These are phyloP conservation scores for Populus simonii DNA, from an alignment of 345 rosid species.

Conservation along the genomic window DNA sequence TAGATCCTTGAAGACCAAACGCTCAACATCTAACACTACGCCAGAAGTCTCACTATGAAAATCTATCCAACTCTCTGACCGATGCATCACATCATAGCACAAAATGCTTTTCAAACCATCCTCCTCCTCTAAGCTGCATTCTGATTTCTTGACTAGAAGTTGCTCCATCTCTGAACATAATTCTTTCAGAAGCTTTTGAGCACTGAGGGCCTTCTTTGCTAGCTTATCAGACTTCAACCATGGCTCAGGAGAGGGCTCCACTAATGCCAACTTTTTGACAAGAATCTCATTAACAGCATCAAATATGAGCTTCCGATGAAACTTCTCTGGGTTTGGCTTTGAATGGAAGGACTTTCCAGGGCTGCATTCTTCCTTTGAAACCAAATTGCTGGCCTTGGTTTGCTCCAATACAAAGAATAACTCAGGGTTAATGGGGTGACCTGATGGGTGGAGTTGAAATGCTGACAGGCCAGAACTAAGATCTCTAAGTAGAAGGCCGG, in stretches of 20 bases:
- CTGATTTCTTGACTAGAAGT: slow-evolving; percentile 49
- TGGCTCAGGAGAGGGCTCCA: slow-evolving; percentile 45
- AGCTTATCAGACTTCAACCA: slow-evolving; percentile 46
- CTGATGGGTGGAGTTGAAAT: slow-evolving; percentile 83
- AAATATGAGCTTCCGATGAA: slow-evolving; percentile 73
- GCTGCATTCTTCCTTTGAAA: slow-evolving; percentile 43
- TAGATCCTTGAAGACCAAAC: slow-evolving; percentile 77
- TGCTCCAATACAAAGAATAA: slow-evolving; percentile 86
- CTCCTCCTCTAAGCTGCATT: slow-evolving; percentile 46
- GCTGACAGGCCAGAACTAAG: slow-evolving; percentile 55
- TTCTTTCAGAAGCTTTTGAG: slow-evolving; percentile 78
- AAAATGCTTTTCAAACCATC: slow-evolving; percentile 53
- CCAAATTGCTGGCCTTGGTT: slow-evolving; percentile 57
- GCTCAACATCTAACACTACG: slow-evolving; percentile 68
- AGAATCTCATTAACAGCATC: slow-evolving; percentile 85
- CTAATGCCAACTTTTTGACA: slow-evolving; percentile 49
- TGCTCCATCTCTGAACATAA: slow-evolving; percentile 62
- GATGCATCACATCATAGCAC: slow-evolving; percentile 60
- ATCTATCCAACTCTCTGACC: slow-evolving; percentile 66
- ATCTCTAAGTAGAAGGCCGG: slow-evolving; percentile 88
- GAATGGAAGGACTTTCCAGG: slow-evolving; percentile 26
- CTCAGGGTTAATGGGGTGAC: slow-evolving; percentile 86
- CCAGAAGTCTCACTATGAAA: slow-evolving; percentile 53
- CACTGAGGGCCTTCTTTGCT: slow-evolving; percentile 55
- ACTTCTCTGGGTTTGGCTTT: slow-evolving; percentile 48